Percentiles rank a stretch among this genome's conserved stretches.
These are phyloP conservation scores for Exophiala sp. DNA, from an alignment of 2,329 filamentous ascomycete species.

Conservation along the genomic window DNA sequence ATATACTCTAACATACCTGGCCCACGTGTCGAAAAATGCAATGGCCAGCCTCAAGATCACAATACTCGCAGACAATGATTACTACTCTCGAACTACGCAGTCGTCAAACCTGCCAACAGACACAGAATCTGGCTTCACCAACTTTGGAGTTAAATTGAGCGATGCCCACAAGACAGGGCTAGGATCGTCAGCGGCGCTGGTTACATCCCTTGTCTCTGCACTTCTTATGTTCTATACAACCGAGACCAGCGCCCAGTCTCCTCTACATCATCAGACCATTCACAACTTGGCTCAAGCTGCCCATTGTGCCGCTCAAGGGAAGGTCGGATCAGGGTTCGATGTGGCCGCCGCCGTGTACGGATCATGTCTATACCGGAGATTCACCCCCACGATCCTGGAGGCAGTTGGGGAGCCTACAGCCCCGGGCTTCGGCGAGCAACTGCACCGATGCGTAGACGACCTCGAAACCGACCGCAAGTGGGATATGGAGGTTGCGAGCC, in stretches of 20 bases:
- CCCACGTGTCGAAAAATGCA: slow-evolving; percentile 46
- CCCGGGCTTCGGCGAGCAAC: slow-evolving; percentile 58
- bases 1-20: slow-evolving; percentile 78
- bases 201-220: slow-evolving; percentile 76
- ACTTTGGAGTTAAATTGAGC: slow-evolving; percentile 68
- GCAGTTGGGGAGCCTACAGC: slow-evolving; percentile 60
- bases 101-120: slow-evolving; percentile 14
- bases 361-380: slow-evolving; percentile 84
- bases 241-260: slow-evolving; percentile 1
- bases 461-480: slow-evolving; percentile 50
- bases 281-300: slow-evolving; percentile 93
- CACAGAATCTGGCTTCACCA: slow-evolving; percentile 54
- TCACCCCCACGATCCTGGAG: slow-evolving; percentile 70
- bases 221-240: slow-evolving; percentile 55
- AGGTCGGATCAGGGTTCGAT: slow-evolving; percentile 93
- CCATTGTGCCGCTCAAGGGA: slow-evolving; percentile 93
- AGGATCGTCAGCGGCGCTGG: slow-evolving; percentile 87
- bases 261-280: slow-evolving; percentile 36
- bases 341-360: slow-evolving; percentile 90
- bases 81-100: slow-evolving; percentile 70
- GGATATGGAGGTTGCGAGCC: slow-evolving; percentile 72
- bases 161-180: slow-evolving; percentile 92
- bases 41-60: slow-evolving; percentile 67
- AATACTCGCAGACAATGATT: slow-evolving; percentile 91
- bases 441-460: slow-evolving; percentile 63